Percentiles rank a stretch among this genome's conserved stretches.
Evolutionary conservation across 148 eudicot genomes (phyloP).

Genomic region (Cornus controversa): DNA sequence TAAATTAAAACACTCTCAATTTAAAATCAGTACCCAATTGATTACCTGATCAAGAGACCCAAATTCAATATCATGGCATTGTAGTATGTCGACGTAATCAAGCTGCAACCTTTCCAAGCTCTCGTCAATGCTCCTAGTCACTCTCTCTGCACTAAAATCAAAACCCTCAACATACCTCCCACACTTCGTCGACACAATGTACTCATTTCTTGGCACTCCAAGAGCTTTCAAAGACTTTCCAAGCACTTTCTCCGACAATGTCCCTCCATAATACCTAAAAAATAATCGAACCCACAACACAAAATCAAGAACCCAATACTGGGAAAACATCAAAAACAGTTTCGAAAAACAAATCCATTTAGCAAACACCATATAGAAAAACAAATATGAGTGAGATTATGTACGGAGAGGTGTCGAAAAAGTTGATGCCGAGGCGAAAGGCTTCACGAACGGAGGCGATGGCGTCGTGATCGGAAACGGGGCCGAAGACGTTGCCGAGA

Average conservation of each 20-base stretch:
- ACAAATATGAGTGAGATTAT: neutral
- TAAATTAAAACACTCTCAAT: neutral
- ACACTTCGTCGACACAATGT: constrained; percentile 90
- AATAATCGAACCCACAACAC: constrained; percentile 4
- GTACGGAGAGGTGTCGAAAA: constrained; percentile 98
- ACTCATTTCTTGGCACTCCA: constrained; percentile 75
- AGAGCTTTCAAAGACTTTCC: constrained; percentile 84
- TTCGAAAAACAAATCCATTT: no score
- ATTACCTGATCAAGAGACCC: constrained; percentile 94
- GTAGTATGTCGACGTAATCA: constrained; percentile 91
- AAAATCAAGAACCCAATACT: neutral
- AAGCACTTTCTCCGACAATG: constrained; percentile 83
- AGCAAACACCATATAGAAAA: no score
- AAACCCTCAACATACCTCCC: constrained; percentile 90
- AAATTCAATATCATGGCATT: constrained; percentile 97
- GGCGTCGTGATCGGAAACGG: constrained; percentile 67
- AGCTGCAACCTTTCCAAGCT: constrained; percentile 95
- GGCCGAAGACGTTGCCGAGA: constrained; percentile 87
- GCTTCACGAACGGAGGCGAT: constrained; percentile 66
- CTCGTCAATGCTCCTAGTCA: constrained; percentile 91
- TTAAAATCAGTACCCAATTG: neutral
- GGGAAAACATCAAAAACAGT: neutral
- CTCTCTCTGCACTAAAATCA: constrained; percentile 96
- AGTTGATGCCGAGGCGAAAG: constrained; percentile 74
- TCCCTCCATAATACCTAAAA: constrained; percentile 86